Conservation (phyloP, 2,329 filamentous ascomycete species). For the Nannizziopsis barbatae region DNA sequence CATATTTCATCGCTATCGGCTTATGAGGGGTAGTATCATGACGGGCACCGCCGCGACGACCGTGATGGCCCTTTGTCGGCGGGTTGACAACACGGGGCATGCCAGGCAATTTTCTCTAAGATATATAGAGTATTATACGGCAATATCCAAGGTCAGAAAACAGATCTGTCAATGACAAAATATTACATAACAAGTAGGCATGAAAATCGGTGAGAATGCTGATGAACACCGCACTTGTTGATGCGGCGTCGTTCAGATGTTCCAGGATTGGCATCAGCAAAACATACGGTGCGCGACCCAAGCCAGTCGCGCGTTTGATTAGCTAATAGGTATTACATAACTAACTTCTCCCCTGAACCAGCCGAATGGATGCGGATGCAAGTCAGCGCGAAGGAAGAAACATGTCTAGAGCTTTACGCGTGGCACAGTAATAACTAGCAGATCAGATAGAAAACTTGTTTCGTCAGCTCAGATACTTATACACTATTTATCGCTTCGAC, state of each 20-base stretch:
- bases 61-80: constrained; percentile 31
- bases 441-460: too few species aligned
- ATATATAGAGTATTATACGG: constrained; percentile 5
- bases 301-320: constrained; percentile 19
- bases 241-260: constrained; percentile 1
- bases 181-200: too few species aligned
- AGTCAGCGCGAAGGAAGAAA: too few species aligned
- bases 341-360: neutral
- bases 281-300: constrained; percentile 27
- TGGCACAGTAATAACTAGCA: too few species aligned
- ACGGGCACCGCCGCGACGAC: constrained; percentile 31
- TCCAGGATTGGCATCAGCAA: constrained; percentile 24
- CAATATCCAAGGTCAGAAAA: constrained; percentile 17
- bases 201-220: neutral
- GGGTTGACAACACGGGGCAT: constrained; percentile 49
- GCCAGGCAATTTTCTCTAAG: neutral
- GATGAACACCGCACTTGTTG: neutral
- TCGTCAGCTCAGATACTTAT: too few species aligned
- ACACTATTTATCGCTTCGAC: too few species aligned
- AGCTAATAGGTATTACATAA: neutral
- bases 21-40: constrained; percentile 42
- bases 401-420: too few species aligned
- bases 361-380: too few species aligned
- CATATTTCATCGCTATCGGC: constrained; percentile 41
- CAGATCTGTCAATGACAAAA: constrained; percentile 2